These are phyloP conservation scores for Phellinidium pouzarii DNA, from an alignment of 1,284 basidiomycete genomes.

Conservation along the genomic window DNA sequence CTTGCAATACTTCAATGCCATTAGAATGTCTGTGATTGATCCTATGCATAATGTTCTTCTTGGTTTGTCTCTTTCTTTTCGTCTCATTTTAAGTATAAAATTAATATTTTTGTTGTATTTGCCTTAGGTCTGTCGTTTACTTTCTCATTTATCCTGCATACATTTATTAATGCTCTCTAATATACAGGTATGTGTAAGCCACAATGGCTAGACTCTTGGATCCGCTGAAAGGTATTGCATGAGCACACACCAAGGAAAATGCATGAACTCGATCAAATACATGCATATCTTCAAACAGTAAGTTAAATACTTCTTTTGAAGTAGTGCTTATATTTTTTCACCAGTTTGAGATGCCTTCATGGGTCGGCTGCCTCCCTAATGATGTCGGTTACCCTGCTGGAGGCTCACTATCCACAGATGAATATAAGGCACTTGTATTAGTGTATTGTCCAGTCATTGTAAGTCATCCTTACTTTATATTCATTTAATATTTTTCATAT, in stretches of 20 bases:
- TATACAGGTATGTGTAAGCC: conserved; percentile 11
- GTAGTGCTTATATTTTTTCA: not conserved
- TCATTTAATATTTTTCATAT: not conserved
- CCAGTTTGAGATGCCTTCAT: conserved; percentile 18
- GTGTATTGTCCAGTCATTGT: conserved; percentile 15
- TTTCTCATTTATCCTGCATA: no score
- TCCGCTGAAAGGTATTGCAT: conserved; percentile 3
- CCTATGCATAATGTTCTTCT: conserved; percentile 21
- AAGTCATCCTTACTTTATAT: not conserved
- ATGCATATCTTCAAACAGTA: conserved; percentile 9
- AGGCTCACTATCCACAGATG: conserved; percentile 15
- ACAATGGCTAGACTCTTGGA: conserved; percentile 18
- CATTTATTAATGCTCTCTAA: not conserved
- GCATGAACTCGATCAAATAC: conserved; percentile 16
- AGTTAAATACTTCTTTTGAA: not conserved
- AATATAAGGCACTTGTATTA: conserved; percentile 12
- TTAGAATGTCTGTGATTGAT: conserved; percentile 17
- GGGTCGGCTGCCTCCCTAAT: conserved; percentile 13
- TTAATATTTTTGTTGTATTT: no score
- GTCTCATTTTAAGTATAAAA: not conserved
- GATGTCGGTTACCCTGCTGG: conserved; percentile 16
- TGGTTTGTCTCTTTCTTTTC: conserved; percentile 7
- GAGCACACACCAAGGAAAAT: conserved; percentile 2
- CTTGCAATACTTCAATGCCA: conserved; percentile 19
- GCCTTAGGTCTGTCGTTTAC: no score